phyloP scores from a whole-genome alignment of 2,329 filamentous ascomycete species.

The Acephala macrosclerotiorum region DNA sequence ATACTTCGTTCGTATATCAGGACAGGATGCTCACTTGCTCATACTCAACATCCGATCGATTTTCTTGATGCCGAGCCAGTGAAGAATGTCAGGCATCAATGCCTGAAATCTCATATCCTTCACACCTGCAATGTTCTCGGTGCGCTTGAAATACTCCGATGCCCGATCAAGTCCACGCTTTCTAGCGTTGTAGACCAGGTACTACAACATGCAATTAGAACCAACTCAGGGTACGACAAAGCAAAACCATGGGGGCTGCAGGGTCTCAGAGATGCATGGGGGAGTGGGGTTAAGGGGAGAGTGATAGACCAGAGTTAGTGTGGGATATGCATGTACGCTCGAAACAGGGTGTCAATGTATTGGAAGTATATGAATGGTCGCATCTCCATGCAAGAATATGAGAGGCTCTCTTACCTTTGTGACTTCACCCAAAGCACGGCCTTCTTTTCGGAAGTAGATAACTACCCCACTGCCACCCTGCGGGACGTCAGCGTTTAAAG shows the following conservation, averaged over 20 bases:
- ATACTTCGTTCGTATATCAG: background rate
- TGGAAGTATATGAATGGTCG: slow-evolving; percentile 56
- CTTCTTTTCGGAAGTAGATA: slow-evolving; percentile 99
- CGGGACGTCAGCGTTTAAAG: slow-evolving; percentile 19
- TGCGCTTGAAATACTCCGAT: slow-evolving; percentile 94
- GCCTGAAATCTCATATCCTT: slow-evolving; percentile 98
- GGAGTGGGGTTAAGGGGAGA: slow-evolving; percentile 91
- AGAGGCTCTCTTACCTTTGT: slow-evolving; percentile 41
- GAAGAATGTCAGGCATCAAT: slow-evolving; percentile 95
- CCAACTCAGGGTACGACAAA: slow-evolving; percentile 59
- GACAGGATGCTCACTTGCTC: slow-evolving; percentile 68
- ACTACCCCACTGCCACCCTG: slow-evolving; percentile 55
- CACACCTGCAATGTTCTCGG: slow-evolving; percentile 97
- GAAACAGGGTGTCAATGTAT: slow-evolving; percentile 20
- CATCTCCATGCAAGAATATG: slow-evolving; percentile 73
- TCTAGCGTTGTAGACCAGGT: slow-evolving; percentile 76
- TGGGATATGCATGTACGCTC: slow-evolving; percentile 28
- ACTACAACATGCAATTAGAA: slow-evolving; percentile 40
- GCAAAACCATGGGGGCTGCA: slow-evolving; percentile 22
- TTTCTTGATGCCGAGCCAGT: slow-evolving; percentile 98
- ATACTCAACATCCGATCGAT: slow-evolving; percentile 99
- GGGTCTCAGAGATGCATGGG: slow-evolving; percentile 27
- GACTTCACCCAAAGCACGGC: slow-evolving; percentile 91
- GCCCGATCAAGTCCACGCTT: slow-evolving; percentile 82
- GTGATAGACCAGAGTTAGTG: slow-evolving; percentile 7